These are phyloP conservation scores for Epicoccum nigrum DNA, from an alignment of 2,329 filamentous ascomycete species.

Conservation along the genomic window DNA sequence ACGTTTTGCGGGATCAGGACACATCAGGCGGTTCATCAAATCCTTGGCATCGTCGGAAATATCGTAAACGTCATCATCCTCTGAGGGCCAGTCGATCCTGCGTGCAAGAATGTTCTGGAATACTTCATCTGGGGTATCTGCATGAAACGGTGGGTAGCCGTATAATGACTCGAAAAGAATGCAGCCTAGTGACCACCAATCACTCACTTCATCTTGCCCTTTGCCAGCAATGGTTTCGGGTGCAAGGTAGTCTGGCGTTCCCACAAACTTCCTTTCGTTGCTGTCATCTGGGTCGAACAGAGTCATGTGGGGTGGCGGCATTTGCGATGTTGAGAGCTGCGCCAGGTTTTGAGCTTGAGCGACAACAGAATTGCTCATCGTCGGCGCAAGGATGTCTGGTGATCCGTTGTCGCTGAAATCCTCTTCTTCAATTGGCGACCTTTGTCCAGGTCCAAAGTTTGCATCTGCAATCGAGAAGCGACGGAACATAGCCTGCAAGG, in stretches of 20 bases:
- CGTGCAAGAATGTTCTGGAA: constrained; percentile 95
- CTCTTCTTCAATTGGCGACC: constrained; percentile 75
- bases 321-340: constrained; percentile 70
- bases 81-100: constrained; percentile 90
- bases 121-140: constrained; percentile 84
- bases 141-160: constrained; percentile 92
- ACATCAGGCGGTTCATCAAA: constrained; percentile 90
- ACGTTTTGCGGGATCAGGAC: constrained; percentile 78
- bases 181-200: constrained; percentile 99
- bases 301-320: constrained; percentile 89
- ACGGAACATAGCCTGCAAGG: constrained; percentile 79
- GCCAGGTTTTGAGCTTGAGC: constrained; percentile 60
- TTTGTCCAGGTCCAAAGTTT: constrained; percentile 50
- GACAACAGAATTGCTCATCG: constrained; percentile 59
- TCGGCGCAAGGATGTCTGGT: constrained; percentile 75
- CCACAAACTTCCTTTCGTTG: constrained; percentile 83
- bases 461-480: constrained; percentile 64
- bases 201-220: constrained; percentile 95
- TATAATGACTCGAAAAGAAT: constrained; percentile 97
- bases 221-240: constrained; percentile 96
- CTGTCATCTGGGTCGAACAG: constrained; percentile 95
- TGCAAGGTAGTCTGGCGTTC: constrained; percentile 94
- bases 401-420: constrained; percentile 74
- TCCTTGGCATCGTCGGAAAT: constrained; percentile 90
- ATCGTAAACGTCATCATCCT: constrained; percentile 73